Evolutionary conservation across 2,329 filamentous ascomycete genomes (phyloP).

Genomic region (Drechslerella coelobrocha): DNA sequence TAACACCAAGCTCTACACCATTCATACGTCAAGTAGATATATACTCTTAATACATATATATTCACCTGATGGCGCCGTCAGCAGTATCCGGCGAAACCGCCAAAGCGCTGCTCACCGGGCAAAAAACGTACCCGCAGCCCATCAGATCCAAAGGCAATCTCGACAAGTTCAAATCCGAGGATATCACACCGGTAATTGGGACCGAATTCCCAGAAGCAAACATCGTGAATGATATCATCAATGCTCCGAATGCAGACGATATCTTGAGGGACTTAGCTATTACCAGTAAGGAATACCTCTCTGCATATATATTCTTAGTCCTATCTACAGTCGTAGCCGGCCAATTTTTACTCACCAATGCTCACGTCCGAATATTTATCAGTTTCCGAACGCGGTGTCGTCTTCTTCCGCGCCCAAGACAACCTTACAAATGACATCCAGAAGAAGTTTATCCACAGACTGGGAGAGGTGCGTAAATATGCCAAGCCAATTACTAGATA

Average conservation of each 20-base stretch:
- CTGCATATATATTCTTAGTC: conserved; percentile 3
- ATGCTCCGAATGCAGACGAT: conserved; percentile 69
- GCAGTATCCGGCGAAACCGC: conserved; percentile 31
- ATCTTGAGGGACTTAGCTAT: conserved; percentile 72
- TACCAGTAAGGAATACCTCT: conserved; percentile 57
- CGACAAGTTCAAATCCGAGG: conserved; percentile 58
- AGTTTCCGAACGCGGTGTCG: conserved; percentile 72
- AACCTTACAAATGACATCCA: conserved; percentile 68
- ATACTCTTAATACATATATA: background rate
- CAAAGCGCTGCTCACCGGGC: conserved; percentile 17
- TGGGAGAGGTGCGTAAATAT: conserved; percentile 64
- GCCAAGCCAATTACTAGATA: background rate
- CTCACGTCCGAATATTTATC: conserved; percentile 56
- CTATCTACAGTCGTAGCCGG: background rate
- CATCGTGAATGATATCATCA: conserved; percentile 67
- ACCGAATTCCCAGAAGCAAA: conserved; percentile 65
- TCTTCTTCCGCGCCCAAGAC: conserved; percentile 72
- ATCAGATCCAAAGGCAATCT: conserved; percentile 29
- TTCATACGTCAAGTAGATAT: too few species aligned
- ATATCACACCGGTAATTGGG: conserved; percentile 69
- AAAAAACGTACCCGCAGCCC: conserved; percentile 31
- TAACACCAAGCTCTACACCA: too few species aligned
- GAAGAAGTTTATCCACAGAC: conserved; percentile 68
- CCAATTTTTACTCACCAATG: too few species aligned
- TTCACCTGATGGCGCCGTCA: conserved; percentile 34